Evolutionary conservation across 352 stramenopile genomes (phyloP).

Genomic region (Phytophthora pisi): DNA sequence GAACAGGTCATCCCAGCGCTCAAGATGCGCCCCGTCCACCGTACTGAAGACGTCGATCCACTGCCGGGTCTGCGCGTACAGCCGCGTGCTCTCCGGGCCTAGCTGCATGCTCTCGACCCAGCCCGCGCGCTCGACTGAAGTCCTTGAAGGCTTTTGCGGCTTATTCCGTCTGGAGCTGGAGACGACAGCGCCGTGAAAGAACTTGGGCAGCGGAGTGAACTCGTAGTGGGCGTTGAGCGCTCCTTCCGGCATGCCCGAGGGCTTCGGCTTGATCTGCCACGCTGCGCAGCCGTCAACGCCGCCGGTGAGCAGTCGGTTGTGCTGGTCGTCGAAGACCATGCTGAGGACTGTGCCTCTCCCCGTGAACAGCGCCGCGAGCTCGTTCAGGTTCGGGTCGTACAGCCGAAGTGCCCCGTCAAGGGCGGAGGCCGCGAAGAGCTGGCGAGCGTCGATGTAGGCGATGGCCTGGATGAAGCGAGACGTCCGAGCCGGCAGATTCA

Average conservation of each 20-base stretch:
- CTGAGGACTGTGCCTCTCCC: slow-evolving; percentile 55
- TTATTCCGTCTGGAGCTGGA: slow-evolving; percentile 17
- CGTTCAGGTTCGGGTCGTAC: slow-evolving; percentile 61
- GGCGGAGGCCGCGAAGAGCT: slow-evolving; percentile 68
- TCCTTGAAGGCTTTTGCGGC: slow-evolving; percentile 18
- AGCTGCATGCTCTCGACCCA: slow-evolving; percentile 69
- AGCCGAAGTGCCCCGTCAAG: slow-evolving; percentile 69
- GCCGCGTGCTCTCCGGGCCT: slow-evolving; percentile 36
- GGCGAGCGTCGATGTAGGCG: slow-evolving; percentile 58
- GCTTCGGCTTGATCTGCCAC: slow-evolving; percentile 58
- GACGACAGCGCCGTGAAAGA: slow-evolving; percentile 43
- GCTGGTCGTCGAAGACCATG: slow-evolving; percentile 58
- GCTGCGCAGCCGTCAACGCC: slow-evolving; percentile 67
- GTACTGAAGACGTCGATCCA: slow-evolving; percentile 65
- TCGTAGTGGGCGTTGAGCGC: slow-evolving; percentile 67
- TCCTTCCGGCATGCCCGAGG: slow-evolving; percentile 39
- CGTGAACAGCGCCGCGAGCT: slow-evolving; percentile 61
- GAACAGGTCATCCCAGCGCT: slow-evolving; percentile 62
- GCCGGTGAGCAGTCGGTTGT: slow-evolving; percentile 60
- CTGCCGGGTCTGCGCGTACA: slow-evolving; percentile 60
- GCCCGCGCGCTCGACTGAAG: slow-evolving; percentile 10
- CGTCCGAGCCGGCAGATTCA: slow-evolving; percentile 63
- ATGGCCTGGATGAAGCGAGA: slow-evolving; percentile 67
- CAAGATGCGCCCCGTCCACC: slow-evolving; percentile 47
- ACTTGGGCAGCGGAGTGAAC: slow-evolving; percentile 47